Evolutionary conservation across 106 monocot species (phyloP).

Genomic region (Chionographis japonica): DNA sequence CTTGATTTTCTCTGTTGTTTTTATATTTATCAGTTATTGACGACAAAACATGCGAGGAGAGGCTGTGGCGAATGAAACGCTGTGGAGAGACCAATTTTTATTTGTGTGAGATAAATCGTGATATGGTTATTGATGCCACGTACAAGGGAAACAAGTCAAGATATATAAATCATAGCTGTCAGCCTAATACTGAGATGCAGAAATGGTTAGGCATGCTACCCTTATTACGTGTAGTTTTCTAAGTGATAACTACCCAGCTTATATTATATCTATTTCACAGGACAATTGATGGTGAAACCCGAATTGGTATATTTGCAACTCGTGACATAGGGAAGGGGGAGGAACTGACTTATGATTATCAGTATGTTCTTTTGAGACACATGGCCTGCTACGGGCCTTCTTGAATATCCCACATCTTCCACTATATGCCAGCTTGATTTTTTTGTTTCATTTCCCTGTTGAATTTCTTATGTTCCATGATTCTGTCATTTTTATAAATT

Average conservation of each 20-base stretch:
- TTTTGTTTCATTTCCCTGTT: not conserved
- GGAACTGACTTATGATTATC: constrained; percentile 89
- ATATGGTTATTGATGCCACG: constrained; percentile 99
- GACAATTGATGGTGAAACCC: constrained; percentile 89
- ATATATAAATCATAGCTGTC: constrained; percentile 95
- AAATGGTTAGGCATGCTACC: constrained; percentile 68
- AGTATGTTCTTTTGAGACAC: constrained; percentile 37
- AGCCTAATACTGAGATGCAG: constrained; percentile 99
- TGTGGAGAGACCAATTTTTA: constrained; percentile 88
- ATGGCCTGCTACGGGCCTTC: not conserved
- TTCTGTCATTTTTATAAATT: constrained; percentile 4
- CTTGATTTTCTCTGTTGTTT: not conserved
- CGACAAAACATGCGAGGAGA: constrained; percentile 97
- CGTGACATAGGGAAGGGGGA: constrained; percentile 78
- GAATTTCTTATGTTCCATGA: not conserved
- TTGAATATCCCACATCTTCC: not conserved
- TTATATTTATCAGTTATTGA: constrained; percentile 61
- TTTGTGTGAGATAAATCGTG: constrained; percentile 88
- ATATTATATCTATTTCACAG: constrained; percentile 34
- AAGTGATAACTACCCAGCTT: not conserved
- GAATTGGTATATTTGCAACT: constrained; percentile 97
- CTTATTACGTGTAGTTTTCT: not conserved
- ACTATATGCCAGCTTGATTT: not conserved
- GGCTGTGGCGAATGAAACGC: constrained; percentile 95
- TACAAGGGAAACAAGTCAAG: constrained; percentile 96